A percentile compares a stretch with the other conserved stretches of the same genome.
phyloP scores from a whole-genome alignment of 345 rosid genomes.

The Balakata baccata region DNA sequence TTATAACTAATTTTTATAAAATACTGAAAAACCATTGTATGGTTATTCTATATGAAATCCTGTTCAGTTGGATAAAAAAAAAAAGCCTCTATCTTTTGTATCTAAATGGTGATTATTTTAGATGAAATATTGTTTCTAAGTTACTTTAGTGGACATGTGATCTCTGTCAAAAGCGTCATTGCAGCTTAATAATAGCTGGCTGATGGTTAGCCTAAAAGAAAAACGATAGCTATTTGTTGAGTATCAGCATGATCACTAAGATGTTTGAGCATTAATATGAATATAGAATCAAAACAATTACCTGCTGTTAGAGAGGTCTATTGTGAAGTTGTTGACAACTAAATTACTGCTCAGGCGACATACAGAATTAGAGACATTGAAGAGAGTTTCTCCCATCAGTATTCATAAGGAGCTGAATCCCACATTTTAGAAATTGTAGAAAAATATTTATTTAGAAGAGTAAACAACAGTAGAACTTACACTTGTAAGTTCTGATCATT shows the following conservation, averaged over 20 bases:
- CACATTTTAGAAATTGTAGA: neutral
- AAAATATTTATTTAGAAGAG: neutral
- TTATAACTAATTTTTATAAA: too few species aligned
- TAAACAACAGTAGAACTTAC: conserved; percentile 34
- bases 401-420: neutral
- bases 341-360: conserved; percentile 55
- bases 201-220: neutral
- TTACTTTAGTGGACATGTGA: neutral
- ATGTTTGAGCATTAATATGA: conserved; percentile 1
- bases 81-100: neutral
- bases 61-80: neutral
- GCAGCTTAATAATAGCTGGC: neutral
- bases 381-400: conserved; percentile 17
- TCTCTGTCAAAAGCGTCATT: neutral
- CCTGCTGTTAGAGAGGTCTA: conserved; percentile 43
- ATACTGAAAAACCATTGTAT: too few species aligned
- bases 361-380: neutral
- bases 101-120: neutral
- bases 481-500: conserved; percentile 37
- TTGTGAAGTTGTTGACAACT: conserved; percentile 65
- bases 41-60: too few species aligned
- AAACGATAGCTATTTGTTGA: neutral
- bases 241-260: neutral
- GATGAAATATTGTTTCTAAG: neutral
- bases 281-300: conserved; percentile 19